Evolutionary conservation across 331 rosid species (phyloP), one percentile per base, ranked within the genome.

Genomic region (Phaseolus coccineus): DNA sequence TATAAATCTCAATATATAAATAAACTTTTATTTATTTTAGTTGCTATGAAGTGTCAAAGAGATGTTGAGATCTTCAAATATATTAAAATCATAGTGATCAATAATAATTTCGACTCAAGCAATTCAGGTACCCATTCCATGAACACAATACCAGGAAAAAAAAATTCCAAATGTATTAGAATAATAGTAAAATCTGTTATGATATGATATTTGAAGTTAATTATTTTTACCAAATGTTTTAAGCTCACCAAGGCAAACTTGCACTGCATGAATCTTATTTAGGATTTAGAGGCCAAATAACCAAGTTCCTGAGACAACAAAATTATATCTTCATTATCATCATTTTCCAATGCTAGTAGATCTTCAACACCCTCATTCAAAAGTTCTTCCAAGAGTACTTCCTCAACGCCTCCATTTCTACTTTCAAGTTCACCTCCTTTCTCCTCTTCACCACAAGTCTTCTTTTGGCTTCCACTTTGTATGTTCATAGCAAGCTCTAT

Each of bases 301-400:
- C 83, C 88, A 73, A 89, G 86, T 55, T 87, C 73, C 82, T 89
- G 84, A 59, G 71, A 86, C 63, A 88, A 80, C 53, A 82, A 71
- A 75, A 58, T 75, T 19, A 88, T 51, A 73, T 78, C 81, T 70
- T 78, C 89, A 30, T 85, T 87, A 15, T 81, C 79, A 3, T 78
- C 86, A 42, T 42, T 83, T 65, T 83, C 56, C 42, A 71, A 77
- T 56, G 78, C 88, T 7, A 67, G 16, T 10, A 78, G 10, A 50
- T 77, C 84, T 70, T 77, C 87, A 63, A 28, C 35, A 11, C 52
- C 73, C 52, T 91, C 87, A 56, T 80, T 73, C 69, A 90, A 52
- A 64, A 91, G 63, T 6, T 82, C 83, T 63, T 78, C 73, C 88
- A 86, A 85, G n/a, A 85, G 76, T 4, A 47, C 82, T 56, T 69